Conservation (phyloP, 139 green algal species). For the Trebouxia sp. region DNA sequence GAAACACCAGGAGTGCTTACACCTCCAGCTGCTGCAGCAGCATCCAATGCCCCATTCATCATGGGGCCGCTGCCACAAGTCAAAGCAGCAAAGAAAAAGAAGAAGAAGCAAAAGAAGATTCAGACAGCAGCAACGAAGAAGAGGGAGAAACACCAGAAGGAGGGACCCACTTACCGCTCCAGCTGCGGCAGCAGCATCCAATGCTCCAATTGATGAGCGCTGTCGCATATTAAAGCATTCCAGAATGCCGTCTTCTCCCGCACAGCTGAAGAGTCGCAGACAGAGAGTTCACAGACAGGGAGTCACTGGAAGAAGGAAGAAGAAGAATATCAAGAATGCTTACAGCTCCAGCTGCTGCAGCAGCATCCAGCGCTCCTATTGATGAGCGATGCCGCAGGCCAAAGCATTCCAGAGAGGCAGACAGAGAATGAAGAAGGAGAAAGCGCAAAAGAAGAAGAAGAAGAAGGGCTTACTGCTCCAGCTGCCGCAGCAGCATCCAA, state of each 20-base stretch:
- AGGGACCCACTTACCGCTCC: too few relatives aligned
- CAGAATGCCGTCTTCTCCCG: slow-evolving; percentile 78
- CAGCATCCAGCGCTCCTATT: background rate
- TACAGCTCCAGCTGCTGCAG: background rate
- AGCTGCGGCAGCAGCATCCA: background rate
- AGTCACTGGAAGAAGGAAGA: too few relatives aligned
- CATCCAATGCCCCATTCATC: background rate
- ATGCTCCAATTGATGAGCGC: background rate
- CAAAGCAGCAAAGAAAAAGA: background rate
- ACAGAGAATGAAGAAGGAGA: too few relatives aligned
- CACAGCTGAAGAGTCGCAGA: too few relatives aligned
- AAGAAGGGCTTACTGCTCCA: too few relatives aligned
- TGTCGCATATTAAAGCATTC: background rate
- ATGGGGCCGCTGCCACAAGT: background rate
- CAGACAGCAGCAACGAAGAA: too few relatives aligned
- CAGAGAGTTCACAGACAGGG: too few relatives aligned
- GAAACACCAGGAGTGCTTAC: background rate
- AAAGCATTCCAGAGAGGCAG: background rate
- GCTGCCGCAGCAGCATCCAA: too few relatives aligned
- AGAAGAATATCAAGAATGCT: background rate
- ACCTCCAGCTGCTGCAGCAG: background rate
- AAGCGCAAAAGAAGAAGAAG: too few relatives aligned
- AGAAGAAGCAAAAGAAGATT: too few relatives aligned
- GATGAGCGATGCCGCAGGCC: background rate
- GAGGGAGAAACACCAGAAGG: too few relatives aligned